Evolutionary conservation across 140 eudicot genomes (phyloP).

Genomic region (Bidens hawaiensis): DNA sequence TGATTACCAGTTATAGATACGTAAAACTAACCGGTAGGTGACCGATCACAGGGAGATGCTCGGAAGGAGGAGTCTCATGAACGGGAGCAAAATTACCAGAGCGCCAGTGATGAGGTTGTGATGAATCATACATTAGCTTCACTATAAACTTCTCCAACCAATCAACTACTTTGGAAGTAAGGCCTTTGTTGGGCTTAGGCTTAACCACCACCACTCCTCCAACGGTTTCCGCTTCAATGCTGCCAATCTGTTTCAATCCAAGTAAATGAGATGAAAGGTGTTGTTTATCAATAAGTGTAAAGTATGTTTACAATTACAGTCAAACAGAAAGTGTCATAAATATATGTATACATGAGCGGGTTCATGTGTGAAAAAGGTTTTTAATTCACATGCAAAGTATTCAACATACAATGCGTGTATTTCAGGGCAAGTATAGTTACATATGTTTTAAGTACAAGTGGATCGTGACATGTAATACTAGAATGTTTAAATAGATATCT

Average conservation of each 20-base stretch:
- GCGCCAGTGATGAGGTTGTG: constrained; percentile 58
- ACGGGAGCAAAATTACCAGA: constrained; percentile 81
- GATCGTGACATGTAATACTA: no score
- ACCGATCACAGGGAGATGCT: constrained; percentile 64
- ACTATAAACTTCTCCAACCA: constrained; percentile 61
- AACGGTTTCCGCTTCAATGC: constrained; percentile 19
- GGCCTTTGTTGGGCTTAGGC: constrained; percentile 69
- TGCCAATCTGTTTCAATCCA: constrained; percentile 16
- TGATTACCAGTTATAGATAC: not conserved
- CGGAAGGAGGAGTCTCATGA: constrained; percentile 58
- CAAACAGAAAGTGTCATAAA: no score
- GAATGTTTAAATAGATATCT: no score
- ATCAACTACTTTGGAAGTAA: constrained; percentile 68
- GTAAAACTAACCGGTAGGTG: constrained; percentile 89
- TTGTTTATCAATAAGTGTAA: no score
- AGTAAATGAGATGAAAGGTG: not conserved
- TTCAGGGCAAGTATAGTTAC: no score
- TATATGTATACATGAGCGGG: no score
- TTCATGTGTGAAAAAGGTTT: no score
- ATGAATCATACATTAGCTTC: constrained; percentile 58
- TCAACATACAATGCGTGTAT: no score
- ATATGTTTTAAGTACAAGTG: no score
- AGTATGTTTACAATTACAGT: no score
- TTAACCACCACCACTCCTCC: constrained; percentile 60
- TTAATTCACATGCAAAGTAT: no score